Conservation (phyloP, 1,139 yeast species). For the Scheffersomyces cryptocercus region DNA sequence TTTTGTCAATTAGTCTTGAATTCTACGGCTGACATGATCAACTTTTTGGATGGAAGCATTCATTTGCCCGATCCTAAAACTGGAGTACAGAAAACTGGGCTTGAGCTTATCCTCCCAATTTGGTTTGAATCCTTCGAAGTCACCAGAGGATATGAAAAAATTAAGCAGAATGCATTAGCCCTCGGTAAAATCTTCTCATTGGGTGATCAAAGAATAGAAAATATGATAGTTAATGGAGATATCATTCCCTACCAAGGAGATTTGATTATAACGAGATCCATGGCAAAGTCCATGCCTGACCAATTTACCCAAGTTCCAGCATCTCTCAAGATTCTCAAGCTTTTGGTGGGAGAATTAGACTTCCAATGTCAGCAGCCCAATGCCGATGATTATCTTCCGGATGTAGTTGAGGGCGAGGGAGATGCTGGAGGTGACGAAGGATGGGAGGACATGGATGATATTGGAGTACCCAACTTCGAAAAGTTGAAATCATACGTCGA, state of each 20-base stretch:
- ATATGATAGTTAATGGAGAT: conserved; percentile 73
- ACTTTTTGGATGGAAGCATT: conserved; percentile 52
- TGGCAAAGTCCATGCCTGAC: conserved; percentile 69
- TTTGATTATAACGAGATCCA: conserved; percentile 79
- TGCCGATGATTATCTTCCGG: conserved; percentile 37
- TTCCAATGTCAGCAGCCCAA: conserved; percentile 56
- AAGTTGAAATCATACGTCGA: conserved; percentile 56
- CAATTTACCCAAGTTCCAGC: conserved; percentile 67
- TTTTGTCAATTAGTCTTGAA: conserved; percentile 69
- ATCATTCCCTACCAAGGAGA: conserved; percentile 62
- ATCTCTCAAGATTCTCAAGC: conserved; percentile 68
- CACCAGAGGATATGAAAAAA: conserved; percentile 75
- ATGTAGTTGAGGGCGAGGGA: conserved; percentile 35
- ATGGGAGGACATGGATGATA: conserved; percentile 81
- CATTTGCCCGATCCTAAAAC: conserved; percentile 28
- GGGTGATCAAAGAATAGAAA: conserved; percentile 53
- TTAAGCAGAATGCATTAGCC: conserved; percentile 71
- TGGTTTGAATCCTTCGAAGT: conserved; percentile 87
- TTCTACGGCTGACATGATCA: conserved; percentile 61
- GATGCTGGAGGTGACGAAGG: conserved; percentile 56
- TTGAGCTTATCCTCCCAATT: conserved; percentile 57
- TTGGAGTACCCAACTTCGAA: conserved; percentile 61
- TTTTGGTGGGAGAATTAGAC: conserved; percentile 67
- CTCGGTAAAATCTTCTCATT: conserved; percentile 63
- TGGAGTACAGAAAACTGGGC: conserved; percentile 30